Base-by-base conservation (phyloP, 1,139 yeast species). In the Sugiyamaella japonica region DNA sequence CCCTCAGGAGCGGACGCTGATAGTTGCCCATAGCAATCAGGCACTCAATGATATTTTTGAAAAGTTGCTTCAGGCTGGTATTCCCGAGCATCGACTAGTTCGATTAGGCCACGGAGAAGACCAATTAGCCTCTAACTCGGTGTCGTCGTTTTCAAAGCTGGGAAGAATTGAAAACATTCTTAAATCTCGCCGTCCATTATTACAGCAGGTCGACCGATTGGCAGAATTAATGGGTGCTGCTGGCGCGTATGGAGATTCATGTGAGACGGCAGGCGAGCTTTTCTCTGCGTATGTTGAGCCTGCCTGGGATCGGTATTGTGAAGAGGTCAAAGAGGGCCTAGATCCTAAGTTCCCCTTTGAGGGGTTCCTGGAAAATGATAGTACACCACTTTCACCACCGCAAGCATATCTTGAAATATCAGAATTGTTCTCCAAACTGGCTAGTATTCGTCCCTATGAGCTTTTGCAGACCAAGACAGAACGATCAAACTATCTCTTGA, bases 241-340 rank as follows among this genome's bases (percentile, higher is more conserved):
- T 1, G 80, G 79, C 1, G 77, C 74, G 0, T 75, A 73, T 61
- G 79, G 75, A 1, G 74, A 74, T 40, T 72, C 76, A 10, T 69
- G 76, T 29, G 75, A 72, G 13, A 71, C 79, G n/a, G 81, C 82
- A 0, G 58, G 61, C 16, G 63, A 65, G 42, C 74, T 80, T 49
- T 76, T 64, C 60, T 56, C 64, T 10, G 59, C 61, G 1, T 69
- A 73, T 44, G 62, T 80, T 2, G 50, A 59, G 15, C 68, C 71
- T 1, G 52, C 56, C 15, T 76, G 81, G 79, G 48, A 55, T 1
- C 15, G 23, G 28, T 50, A 48, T 15, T 47, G 41, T 20, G 36
- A 39, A 16, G 37, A 45, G 23, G 37, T 4, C 47, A 46, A 46
- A 53, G 32, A 34, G 7, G 31, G 17, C 6, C 29, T n/a, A 5